Conservation (phyloP, 1,284 basidiomycete species). For the Heterobasidion irregulare region DNA sequence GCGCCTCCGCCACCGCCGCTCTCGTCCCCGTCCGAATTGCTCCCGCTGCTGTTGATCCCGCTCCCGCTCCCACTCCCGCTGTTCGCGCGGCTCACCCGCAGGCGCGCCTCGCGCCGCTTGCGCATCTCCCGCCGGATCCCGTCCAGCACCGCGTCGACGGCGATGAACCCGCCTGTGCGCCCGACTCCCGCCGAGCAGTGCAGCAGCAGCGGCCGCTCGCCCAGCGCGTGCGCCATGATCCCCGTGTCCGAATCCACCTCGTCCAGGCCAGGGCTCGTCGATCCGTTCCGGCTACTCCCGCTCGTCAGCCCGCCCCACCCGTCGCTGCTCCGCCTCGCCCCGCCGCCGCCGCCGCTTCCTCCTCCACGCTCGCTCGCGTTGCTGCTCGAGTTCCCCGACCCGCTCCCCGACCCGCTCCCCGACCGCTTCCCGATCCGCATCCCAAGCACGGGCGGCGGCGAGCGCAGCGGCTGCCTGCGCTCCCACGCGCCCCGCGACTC, state of each 20-base stretch:
- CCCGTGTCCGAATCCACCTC: conserved; percentile 40
- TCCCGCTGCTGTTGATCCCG: conserved; percentile 9
- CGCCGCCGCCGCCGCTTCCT: conserved; percentile 5
- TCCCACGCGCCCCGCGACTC: conserved; percentile 31
- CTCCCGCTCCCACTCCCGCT: conserved; percentile 10
- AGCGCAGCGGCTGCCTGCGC: conserved; percentile 15
- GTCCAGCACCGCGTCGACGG: conserved; percentile 81
- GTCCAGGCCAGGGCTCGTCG: neutral
- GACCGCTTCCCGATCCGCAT: neutral
- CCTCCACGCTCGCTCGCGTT: conserved; percentile 3
- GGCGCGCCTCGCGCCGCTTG: conserved; percentile 18
- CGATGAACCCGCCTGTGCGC: conserved; percentile 86
- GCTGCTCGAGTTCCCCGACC: conserved; percentile 1
- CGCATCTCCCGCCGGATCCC: conserved; percentile 60
- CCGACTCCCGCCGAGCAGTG: conserved; percentile 91
- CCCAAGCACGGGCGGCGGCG: neutral
- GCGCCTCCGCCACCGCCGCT: conserved; percentile 12
- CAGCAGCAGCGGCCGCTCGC: conserved; percentile 49
- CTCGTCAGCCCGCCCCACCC: conserved; percentile 5
- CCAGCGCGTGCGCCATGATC: conserved; percentile 38
- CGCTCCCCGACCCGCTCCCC: neutral
- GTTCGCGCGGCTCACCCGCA: conserved; percentile 7
- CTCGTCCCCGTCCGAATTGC: conserved; percentile 6
- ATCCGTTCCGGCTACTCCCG: neutral
- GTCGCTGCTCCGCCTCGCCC: conserved; percentile 4